These are phyloP conservation scores for Ulota crispa DNA, from an alignment of 225 moss, liverwort and hornwort species.

Conservation along the genomic window DNA sequence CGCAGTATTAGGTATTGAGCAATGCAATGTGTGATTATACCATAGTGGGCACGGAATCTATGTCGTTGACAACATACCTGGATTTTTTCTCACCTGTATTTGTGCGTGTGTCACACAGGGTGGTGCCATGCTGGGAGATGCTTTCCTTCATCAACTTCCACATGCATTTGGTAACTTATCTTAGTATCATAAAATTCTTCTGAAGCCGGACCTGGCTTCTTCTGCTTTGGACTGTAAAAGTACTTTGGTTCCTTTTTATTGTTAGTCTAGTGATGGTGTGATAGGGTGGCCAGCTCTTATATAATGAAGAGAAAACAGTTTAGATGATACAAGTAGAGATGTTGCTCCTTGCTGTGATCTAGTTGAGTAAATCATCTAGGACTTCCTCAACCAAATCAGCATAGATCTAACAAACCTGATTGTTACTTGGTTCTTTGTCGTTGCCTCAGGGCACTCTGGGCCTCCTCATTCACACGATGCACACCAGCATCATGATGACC, in stretches of 20 bases:
- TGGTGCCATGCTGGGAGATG: slow-evolving; percentile 96
- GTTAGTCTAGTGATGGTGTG: neutral
- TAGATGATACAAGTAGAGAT: neutral
- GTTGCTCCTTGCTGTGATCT: slow-evolving; percentile 21
- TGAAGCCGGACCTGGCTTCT: slow-evolving; percentile 3
- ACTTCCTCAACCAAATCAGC: too few species aligned
- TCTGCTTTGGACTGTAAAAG: slow-evolving; percentile 13
- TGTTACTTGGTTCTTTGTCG: slow-evolving; percentile 7
- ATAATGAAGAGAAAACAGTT: neutral
- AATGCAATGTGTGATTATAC: slow-evolving; percentile 15
- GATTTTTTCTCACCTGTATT: slow-evolving; percentile 22
- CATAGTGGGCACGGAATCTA: neutral
- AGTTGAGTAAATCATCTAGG: neutral
- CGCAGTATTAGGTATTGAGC: neutral
- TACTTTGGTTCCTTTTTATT: neutral
- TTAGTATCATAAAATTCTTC: neutral
- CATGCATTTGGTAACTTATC: slow-evolving; percentile 76
- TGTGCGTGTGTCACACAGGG: slow-evolving; percentile 44
- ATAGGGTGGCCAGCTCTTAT: neutral
- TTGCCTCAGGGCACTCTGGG: slow-evolving; percentile 51
- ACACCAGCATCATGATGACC: slow-evolving; percentile 46
- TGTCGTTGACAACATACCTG: slow-evolving; percentile 15
- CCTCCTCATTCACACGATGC: slow-evolving; percentile 52
- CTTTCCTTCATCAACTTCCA: slow-evolving; percentile 89
- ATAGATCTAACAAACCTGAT: neutral